Percentiles rank a stretch among this genome's conserved stretches.
Evolutionary conservation across 345 rosid genomes (phyloP).

Genomic region (Punica granatum): DNA sequence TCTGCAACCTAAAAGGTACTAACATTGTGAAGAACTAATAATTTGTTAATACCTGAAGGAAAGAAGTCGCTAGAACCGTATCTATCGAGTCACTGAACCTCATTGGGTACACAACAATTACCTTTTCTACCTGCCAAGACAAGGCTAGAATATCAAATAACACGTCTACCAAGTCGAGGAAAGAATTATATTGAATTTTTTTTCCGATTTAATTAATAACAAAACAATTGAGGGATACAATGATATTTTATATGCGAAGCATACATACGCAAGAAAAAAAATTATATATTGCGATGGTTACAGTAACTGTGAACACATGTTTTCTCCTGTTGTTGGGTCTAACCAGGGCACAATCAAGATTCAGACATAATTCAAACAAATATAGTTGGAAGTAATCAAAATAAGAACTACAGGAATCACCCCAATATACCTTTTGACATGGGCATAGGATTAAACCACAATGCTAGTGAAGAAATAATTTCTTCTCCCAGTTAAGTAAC

Average conservation of each 20-base stretch:
- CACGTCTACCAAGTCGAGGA: neutral
- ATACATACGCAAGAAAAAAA: neutral
- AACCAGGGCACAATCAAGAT: too few species aligned
- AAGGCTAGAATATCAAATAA: conserved; percentile 4
- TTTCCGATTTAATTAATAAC: too few species aligned
- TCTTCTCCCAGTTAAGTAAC: neutral
- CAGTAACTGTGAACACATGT: neutral
- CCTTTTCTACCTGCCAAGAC: conserved; percentile 68
- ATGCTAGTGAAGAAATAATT: neutral
- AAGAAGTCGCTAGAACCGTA: conserved; percentile 77
- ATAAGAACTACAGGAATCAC: neutral
- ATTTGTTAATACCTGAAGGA: conserved; percentile 58
- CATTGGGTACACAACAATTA: conserved; percentile 85
- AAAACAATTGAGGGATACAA: too few species aligned
- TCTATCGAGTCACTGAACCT: conserved; percentile 83
- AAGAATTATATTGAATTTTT: too few species aligned
- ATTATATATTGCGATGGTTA: neutral
- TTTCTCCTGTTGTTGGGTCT: neutral
- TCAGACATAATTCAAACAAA: too few species aligned
- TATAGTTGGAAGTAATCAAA: too few species aligned
- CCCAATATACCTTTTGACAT: neutral
- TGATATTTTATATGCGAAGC: neutral
- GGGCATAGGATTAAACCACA: neutral
- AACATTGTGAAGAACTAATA: neutral
- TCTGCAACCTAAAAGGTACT: neutral